Evolutionary conservation across 108 stramenopile genomes (phyloP).

Genomic region (Skeletonema tropicum): DNA sequence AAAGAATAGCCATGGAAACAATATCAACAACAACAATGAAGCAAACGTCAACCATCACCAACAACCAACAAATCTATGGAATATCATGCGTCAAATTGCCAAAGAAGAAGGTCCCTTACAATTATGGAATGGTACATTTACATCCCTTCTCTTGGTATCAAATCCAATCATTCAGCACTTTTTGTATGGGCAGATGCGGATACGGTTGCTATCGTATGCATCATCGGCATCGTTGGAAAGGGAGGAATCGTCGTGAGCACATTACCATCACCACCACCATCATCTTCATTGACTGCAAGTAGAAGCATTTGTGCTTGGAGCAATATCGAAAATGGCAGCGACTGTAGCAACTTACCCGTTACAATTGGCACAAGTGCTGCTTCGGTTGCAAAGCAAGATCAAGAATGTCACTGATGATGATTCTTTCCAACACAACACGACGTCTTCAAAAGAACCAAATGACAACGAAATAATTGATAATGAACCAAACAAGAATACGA

Average conservation of each 20-base stretch:
- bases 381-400: constrained; percentile 60
- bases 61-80: constrained; percentile 39
- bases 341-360: constrained; percentile 91
- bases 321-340: constrained; percentile 86
- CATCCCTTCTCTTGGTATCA: constrained; percentile 90
- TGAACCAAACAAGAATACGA: not conserved
- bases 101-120: constrained; percentile 48
- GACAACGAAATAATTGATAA: not conserved
- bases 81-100: constrained; percentile 44
- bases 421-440: not conserved
- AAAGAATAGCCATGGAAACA: not conserved
- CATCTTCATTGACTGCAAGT: constrained; percentile 47
- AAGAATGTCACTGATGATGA: constrained; percentile 15
- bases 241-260: not conserved
- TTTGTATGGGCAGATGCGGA: constrained; percentile 84
- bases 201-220: constrained; percentile 10
- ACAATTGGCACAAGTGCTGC: constrained; percentile 76
- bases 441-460: not conserved
- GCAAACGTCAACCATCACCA: not conserved
- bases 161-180: constrained; percentile 95
- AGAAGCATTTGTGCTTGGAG: constrained; percentile 89
- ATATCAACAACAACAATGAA: not conserved
- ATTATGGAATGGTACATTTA: constrained; percentile 76
- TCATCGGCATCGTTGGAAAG: not conserved
- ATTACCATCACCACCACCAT: constrained; percentile 21